Percentiles rank a stretch among this genome's conserved stretches.
These are phyloP conservation scores for Penicillium verrucosum DNA, from an alignment of 2,329 filamentous ascomycete genomes.

Conservation along the genomic window DNA sequence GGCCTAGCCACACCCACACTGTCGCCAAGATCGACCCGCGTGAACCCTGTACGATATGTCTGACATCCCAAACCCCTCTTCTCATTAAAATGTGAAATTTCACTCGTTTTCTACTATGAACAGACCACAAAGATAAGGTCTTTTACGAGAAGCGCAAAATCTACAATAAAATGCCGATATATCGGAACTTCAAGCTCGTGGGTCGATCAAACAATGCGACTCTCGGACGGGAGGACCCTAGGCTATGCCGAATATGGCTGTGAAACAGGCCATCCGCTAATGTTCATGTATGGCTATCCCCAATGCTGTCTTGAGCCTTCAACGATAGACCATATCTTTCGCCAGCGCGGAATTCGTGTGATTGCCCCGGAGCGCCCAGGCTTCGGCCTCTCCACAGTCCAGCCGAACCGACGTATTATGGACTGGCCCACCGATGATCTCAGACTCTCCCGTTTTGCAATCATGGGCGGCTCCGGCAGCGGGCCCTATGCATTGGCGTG, in stretches of 20 bases:
- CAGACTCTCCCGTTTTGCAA: conserved; percentile 40
- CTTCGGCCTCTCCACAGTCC: conserved; percentile 41
- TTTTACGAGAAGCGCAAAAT: background rate
- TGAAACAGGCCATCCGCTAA: conserved; percentile 32
- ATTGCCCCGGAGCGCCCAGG: conserved; percentile 47
- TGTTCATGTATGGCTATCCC: conserved; percentile 47
- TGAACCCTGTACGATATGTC: background rate
- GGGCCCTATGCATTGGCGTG: conserved; percentile 50
- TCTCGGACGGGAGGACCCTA: conserved; percentile 39
- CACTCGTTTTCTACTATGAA: background rate
- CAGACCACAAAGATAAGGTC: background rate
- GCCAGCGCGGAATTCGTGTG: conserved; percentile 37
- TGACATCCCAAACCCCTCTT: background rate
- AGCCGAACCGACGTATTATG: conserved; percentile 37
- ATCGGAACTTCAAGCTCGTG: background rate
- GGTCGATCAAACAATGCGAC: conserved; percentile 18
- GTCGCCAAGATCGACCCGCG: background rate
- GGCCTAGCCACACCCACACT: background rate
- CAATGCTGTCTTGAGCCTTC: conserved; percentile 44
- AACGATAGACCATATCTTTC: conserved; percentile 33
- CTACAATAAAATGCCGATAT: background rate
- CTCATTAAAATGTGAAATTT: background rate
- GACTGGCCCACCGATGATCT: conserved; percentile 46
- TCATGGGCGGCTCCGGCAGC: conserved; percentile 49
- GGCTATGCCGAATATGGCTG: conserved; percentile 47